Conservation (phyloP, 2,329 filamentous ascomycete genomes). For the Ustulina deusta region DNA sequence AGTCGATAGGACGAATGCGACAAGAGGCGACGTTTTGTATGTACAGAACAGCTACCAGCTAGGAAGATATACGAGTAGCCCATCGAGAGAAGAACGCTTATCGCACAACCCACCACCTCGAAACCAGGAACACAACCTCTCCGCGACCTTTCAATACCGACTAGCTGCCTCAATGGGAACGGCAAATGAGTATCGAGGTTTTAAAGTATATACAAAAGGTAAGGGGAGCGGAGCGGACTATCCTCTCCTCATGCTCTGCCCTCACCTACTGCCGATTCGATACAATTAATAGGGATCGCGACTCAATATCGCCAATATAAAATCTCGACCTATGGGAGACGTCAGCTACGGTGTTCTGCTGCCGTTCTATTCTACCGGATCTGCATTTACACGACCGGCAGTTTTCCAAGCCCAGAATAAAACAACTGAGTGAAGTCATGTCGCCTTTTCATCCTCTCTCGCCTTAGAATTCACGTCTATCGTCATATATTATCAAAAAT, state of each 20-base stretch:
- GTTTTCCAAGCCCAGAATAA: conserved; percentile 10
- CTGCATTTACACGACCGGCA: conserved; percentile 25
- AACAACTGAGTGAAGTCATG: too few species aligned
- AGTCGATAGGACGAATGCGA: background rate
- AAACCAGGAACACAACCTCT: background rate
- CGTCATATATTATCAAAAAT: too few species aligned
- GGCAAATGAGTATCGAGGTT: background rate
- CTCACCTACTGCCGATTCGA: conserved; percentile 10
- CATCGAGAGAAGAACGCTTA: background rate
- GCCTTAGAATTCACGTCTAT: too few species aligned
- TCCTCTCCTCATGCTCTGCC: background rate
- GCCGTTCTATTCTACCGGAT: conserved; percentile 23
- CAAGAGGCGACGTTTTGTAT: background rate
- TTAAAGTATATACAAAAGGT: background rate
- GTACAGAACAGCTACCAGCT: background rate
- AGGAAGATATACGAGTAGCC: conserved; percentile 2
- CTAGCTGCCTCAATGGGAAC: background rate
- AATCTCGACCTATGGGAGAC: conserved; percentile 16
- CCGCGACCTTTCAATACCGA: background rate
- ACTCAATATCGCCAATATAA: conserved; percentile 13
- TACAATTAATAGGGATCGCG: conserved; percentile 15
- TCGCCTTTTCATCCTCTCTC: too few species aligned
- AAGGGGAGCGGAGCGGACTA: background rate
- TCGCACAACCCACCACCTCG: background rate
- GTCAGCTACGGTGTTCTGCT: conserved; percentile 1